Evolutionary conservation across 805 yeast species (phyloP).

Genomic region (Candida verbasci): DNA sequence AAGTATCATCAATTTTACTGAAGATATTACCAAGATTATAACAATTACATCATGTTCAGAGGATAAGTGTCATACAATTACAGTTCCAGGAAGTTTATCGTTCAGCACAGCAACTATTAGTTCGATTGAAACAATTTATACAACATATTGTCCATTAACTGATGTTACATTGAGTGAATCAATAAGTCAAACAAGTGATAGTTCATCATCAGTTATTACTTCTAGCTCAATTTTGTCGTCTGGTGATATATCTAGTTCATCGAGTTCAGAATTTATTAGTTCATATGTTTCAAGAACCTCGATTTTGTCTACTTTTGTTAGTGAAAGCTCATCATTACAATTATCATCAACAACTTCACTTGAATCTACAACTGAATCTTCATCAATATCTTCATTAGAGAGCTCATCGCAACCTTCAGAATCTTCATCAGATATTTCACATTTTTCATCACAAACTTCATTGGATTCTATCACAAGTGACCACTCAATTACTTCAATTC

Average conservation of each 20-base stretch:
- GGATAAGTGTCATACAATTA: constrained; percentile 20
- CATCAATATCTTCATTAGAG: neutral
- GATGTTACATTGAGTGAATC: constrained; percentile 17
- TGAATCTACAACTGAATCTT: neutral
- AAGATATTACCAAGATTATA: constrained; percentile 22
- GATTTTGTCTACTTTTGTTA: neutral
- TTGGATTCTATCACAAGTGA: neutral
- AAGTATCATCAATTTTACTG: constrained; percentile 1
- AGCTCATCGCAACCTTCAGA: neutral
- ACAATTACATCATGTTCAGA: constrained; percentile 35
- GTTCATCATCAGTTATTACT: too few species aligned
- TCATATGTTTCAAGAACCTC: neutral
- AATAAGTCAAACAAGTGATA: too few species aligned
- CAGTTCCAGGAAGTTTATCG: constrained; percentile 15
- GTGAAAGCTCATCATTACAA: neutral
- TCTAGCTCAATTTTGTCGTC: constrained; percentile 5
- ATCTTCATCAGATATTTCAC: neutral
- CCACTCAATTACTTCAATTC: neutral
- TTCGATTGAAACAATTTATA: constrained; percentile 27
- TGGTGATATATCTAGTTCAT: neutral
- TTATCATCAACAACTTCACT: too few species aligned
- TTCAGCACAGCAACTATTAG: constrained; percentile 19
- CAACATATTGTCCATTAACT: constrained; percentile 34
- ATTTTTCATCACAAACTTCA: neutral
- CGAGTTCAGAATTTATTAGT: neutral